Base-by-base conservation (phyloP, 495 filamentous ascomycete species). In the Sordaria brevicollis region DNA sequence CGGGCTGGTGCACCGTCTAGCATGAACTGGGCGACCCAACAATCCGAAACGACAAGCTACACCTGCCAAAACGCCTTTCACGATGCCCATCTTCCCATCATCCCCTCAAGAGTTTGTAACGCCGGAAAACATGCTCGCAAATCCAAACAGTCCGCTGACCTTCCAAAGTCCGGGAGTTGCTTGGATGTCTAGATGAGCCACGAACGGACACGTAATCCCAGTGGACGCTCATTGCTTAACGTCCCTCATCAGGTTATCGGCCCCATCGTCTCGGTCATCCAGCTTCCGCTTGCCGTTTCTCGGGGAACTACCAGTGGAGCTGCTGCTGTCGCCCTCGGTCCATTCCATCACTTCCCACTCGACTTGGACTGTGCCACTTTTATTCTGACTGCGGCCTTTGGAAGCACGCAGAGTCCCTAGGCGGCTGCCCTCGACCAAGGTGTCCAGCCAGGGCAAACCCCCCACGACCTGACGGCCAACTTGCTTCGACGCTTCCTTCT, bases 281-380 rank as follows among this genome's bases (percentile, higher is more conserved):
- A 87, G 77, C 76, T 89, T 89, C 70, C 87, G 81, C 78, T 89
- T 90, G 43, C 75, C 78, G 41, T 37, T 74, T 29, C 65, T 70
- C 7, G 77, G 79, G 39, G 49, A 54, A 5, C 43, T 21, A 80
- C 68, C 82, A 70, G 79, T 83, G 65, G 83, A 84, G 34, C 82
- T 82, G 80, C 82, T 82, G 80, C 81, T 83, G 41, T 84, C 87
- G 65, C 84, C 88, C 68, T 85, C 87, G 41, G 84, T 86, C 86
- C 87, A 93, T 78, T 97, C 93, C 49, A 88, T 85, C 70, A 97
- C 82, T 79, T 96, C 93, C 90, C 92, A 96, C 74, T 94, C 90
- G 39, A 95, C 84, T 34, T 81, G 86, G 15, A 85, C 85, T 15
- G 79, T 82, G 10, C 89, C 87, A 76, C 90, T 86, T 66, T 78